A percentile compares a stretch with the other conserved stretches of the same genome.
Conservation (phyloP, 441 rosid genomes). For the Mallotus japonicus region DNA sequence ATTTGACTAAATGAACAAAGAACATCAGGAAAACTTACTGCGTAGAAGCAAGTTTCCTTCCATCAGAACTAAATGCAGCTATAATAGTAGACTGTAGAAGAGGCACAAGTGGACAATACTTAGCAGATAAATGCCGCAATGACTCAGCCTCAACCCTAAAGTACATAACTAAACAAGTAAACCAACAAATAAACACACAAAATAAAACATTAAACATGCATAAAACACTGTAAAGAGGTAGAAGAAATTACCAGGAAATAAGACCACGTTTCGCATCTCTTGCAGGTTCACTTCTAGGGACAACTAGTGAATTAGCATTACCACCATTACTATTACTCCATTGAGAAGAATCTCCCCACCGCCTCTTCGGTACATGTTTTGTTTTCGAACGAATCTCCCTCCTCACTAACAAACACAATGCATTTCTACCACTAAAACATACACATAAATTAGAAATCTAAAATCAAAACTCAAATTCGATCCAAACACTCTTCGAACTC, state of each 20-base stretch:
- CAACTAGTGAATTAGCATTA: slow-evolving; percentile 29
- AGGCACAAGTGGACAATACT: slow-evolving; percentile 67
- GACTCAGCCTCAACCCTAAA: slow-evolving; percentile 89
- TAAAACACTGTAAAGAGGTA: neutral
- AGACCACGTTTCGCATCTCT: slow-evolving; percentile 56
- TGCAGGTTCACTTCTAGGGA: slow-evolving; percentile 29
- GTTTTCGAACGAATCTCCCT: slow-evolving; percentile 62
- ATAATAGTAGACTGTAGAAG: slow-evolving; percentile 94
- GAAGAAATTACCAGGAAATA: slow-evolving; percentile 49
- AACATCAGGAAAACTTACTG: slow-evolving; percentile 45
- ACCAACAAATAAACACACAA: slow-evolving; percentile 1
- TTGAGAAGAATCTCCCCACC: slow-evolving; percentile 47
- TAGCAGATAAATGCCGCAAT: slow-evolving; percentile 65
- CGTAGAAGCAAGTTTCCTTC: slow-evolving; percentile 81
- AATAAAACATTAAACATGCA: neutral
- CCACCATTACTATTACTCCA: slow-evolving; percentile 1
- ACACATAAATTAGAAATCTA: neutral
- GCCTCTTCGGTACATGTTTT: slow-evolving; percentile 46
- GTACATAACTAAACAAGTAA: slow-evolving; percentile 8
- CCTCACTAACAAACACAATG: slow-evolving; percentile 46
- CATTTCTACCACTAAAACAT: slow-evolving; percentile 45
- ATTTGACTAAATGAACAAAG: neutral
- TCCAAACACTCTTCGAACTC: neutral
- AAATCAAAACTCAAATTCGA: neutral
- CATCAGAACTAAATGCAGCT: slow-evolving; percentile 88